A percentile compares a stretch with the other conserved stretches of the same genome.
Evolutionary conservation across 805 yeast genomes (phyloP).

Genomic region (Candida ipomoeae): DNA sequence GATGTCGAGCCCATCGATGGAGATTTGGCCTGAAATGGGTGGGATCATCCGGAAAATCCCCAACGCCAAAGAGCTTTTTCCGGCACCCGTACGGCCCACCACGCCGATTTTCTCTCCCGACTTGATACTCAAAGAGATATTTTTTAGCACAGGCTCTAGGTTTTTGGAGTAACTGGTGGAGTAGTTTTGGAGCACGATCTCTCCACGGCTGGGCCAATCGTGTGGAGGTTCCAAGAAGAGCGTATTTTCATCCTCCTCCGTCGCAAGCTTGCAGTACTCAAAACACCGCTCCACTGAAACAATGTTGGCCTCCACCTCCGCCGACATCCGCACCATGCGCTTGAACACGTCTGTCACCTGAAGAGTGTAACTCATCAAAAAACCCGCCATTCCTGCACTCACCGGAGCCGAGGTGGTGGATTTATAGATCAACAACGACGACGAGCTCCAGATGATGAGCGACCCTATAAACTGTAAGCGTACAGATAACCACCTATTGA

Average conservation of each 20-base stretch:
- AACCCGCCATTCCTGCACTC: constrained; percentile 58
- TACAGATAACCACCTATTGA: constrained; percentile 63
- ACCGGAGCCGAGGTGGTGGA: constrained; percentile 36
- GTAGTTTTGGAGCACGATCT: constrained; percentile 39
- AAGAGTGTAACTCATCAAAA: constrained; percentile 60
- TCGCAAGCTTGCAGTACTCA: constrained; percentile 49
- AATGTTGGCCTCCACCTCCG: constrained; percentile 58
- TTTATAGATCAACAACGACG: constrained; percentile 42
- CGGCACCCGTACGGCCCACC: constrained; percentile 83
- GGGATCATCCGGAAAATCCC: constrained; percentile 24
- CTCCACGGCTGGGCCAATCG: constrained; percentile 14
- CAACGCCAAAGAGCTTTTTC: constrained; percentile 25
- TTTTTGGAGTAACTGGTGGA: constrained; percentile 83
- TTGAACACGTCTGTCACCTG: constrained; percentile 51
- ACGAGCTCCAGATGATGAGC: constrained; percentile 47
- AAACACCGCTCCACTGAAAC: constrained; percentile 66
- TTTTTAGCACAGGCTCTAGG: constrained; percentile 72
- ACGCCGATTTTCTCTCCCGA: constrained; percentile 87
- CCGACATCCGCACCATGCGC: constrained; percentile 56
- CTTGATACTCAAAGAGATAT: constrained; percentile 58
- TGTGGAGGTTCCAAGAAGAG: constrained; percentile 4
- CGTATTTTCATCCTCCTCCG: constrained; percentile 31
- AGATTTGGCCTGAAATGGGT: constrained; percentile 18
- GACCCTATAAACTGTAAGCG: constrained; percentile 62
- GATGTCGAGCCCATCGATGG: constrained; percentile 19